A percentile compares a stretch with the other conserved stretches of the same genome.
phyloP scores from a whole-genome alignment of 2,329 filamentous ascomycete species.

The Aspergillus sp. region DNA sequence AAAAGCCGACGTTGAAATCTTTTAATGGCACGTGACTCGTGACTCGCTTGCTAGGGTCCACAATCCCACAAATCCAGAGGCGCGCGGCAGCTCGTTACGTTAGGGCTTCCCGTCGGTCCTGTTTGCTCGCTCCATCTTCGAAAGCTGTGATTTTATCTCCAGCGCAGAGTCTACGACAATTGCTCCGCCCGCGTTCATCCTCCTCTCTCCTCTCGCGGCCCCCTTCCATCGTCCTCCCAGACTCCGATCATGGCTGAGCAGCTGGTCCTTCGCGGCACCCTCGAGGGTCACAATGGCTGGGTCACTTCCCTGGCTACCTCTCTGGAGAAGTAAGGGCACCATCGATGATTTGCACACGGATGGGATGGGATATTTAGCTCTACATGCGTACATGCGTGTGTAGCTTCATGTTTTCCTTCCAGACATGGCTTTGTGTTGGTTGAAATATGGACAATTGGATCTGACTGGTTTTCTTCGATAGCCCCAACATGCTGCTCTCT shows the following conservation, averaged over 20 bases:
- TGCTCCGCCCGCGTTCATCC: conserved; percentile 46
- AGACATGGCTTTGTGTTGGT: conserved; percentile 20
- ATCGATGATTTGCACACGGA: conserved; percentile 18
- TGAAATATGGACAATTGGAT: conserved; percentile 35
- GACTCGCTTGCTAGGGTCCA: conserved; percentile 38
- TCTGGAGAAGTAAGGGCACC: conserved; percentile 84
- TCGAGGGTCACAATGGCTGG: conserved; percentile 99
- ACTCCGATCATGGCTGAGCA: conserved; percentile 78
- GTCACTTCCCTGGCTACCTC: conserved; percentile 98
- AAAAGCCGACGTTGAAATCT: not conserved
- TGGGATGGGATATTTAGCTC: conserved; percentile 18
- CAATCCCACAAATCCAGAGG: conserved; percentile 28
- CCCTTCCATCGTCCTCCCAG: conserved; percentile 41
- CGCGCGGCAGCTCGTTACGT: conserved; percentile 25
- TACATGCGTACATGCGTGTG: conserved; percentile 13
- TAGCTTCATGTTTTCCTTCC: conserved; percentile 13
- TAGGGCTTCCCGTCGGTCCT: conserved; percentile 33
- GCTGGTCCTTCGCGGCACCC: conserved; percentile 94
- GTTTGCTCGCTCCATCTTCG: conserved; percentile 38
- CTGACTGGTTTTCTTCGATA: conserved; percentile 48
- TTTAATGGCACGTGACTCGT: conserved; percentile 38
- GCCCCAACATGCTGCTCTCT: conserved; percentile 99
- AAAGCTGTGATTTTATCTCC: conserved; percentile 44
- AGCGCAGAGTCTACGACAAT: conserved; percentile 44
- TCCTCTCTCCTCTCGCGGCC: conserved; percentile 43